Percentiles rank a stretch among this genome's conserved stretches.
Conservation (phyloP, 805 yeast species). For the Hanseniaspora taiwanica region DNA sequence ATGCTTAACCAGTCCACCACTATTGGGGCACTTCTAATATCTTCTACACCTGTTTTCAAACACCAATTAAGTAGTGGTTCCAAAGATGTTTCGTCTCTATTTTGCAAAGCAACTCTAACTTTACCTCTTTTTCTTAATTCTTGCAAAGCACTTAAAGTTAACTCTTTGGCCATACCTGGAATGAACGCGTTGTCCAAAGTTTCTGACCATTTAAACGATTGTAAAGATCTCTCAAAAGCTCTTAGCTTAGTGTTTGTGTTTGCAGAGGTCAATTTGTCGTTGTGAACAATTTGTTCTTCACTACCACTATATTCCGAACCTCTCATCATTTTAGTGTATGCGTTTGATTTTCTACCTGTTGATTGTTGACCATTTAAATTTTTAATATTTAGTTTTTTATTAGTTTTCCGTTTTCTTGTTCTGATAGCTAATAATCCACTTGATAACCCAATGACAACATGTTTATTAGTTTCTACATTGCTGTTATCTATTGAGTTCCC, state of each 20-base stretch:
- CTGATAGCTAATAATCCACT: constrained; percentile 82
- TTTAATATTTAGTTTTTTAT: constrained; percentile 26
- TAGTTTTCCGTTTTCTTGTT: constrained; percentile 57
- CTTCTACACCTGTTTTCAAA: constrained; percentile 55
- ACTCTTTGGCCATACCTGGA: constrained; percentile 66
- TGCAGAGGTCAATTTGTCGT: constrained; percentile 35
- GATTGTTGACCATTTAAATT: not conserved
- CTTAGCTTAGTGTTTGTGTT: constrained; percentile 40
- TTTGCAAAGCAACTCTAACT: constrained; percentile 62
- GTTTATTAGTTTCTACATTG: constrained; percentile 36
- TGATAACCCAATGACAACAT: constrained; percentile 82
- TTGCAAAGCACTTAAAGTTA: constrained; percentile 67
- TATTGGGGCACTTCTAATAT: constrained; percentile 48
- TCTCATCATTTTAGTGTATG: constrained; percentile 70
- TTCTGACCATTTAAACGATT: constrained; percentile 84
- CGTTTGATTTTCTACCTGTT: constrained; percentile 29
- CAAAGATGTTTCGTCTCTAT: constrained; percentile 73
- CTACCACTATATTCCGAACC: constrained; percentile 89
- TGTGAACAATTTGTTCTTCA: constrained; percentile 59
- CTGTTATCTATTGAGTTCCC: constrained; percentile 9
- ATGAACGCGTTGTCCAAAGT: constrained; percentile 81
- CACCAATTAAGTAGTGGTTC: constrained; percentile 86
- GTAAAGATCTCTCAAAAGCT: constrained; percentile 71
- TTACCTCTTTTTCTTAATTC: constrained; percentile 86
- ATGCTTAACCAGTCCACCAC: constrained; percentile 68